Conservation (phyloP, 106 monocot genomes). For the Narthecium ossifragum region DNA sequence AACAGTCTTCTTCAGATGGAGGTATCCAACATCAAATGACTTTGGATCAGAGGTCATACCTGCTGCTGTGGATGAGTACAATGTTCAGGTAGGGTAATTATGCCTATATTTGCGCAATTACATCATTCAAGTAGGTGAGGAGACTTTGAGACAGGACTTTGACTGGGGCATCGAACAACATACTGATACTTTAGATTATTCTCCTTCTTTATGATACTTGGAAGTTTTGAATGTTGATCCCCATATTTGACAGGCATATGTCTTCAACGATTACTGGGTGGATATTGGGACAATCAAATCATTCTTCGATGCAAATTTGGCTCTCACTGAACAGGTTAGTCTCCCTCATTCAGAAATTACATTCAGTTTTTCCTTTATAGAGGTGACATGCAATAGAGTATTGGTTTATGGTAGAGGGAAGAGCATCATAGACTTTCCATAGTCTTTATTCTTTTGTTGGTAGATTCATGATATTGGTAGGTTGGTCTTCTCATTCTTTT, state of each 20-base stretch:
- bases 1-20: slow-evolving; percentile 43
- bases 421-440: too few species aligned
- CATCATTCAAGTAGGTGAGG: too few species aligned
- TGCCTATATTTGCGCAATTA: background rate
- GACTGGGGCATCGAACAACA: too few species aligned
- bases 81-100: slow-evolving; percentile 53
- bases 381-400: background rate
- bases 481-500: too few species aligned
- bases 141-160: too few species aligned
- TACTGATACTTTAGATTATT: too few species aligned
- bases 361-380: too few species aligned
- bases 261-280: slow-evolving; percentile 92
- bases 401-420: too few species aligned
- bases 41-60: slow-evolving; percentile 98
- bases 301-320: slow-evolving; percentile 88
- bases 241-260: slow-evolving; percentile 90
- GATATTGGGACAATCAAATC: slow-evolving; percentile 88
- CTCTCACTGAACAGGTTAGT: slow-evolving; percentile 77
- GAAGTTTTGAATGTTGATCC: too few species aligned
- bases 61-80: slow-evolving; percentile 65
- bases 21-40: slow-evolving; percentile 74
- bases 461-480: too few species aligned
- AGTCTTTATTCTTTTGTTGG: too few species aligned
- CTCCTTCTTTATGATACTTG: too few species aligned
- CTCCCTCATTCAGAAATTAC: background rate